Evolutionary conservation across 768 basidiomycete genomes (phyloP), one percentile per base, ranked within the genome.

Genomic region (Boletus patriciae): DNA sequence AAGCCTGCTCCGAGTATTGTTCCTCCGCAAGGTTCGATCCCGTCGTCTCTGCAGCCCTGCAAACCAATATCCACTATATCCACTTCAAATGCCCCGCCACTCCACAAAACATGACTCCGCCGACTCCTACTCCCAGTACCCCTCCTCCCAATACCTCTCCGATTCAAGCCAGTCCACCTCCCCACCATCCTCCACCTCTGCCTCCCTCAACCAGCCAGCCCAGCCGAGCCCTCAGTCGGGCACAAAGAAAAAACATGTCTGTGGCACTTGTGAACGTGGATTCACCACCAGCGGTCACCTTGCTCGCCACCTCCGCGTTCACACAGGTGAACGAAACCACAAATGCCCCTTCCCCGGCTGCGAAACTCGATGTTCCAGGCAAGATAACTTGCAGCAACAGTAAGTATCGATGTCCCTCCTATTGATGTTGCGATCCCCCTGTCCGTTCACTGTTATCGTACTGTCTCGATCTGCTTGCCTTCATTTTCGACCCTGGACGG

Each of bases 331-430:
- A 66, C 81, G 91, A 59, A 94, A 94, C 73, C 91, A 94, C 76
- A 90, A 86, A 57, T 96, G 93, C 67, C 93, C 94, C 34, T 95
- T 92, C 76, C 93, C 94, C n/a, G 93, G 92, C 23, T 96, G 93
- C 70, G 90, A 94, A 64, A 94, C 92, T 2, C 81, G 90, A 18
- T 95, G 94, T 62, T 92, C 90, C 12, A 78, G 93, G 34, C 92
- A 94, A 71, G 94, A 96, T 64, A 96, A 96, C 62, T 79, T 96
- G 18, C 84, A 72, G 27, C 70, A 72, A n/a, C 70, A 72, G 70
- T 72, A 16, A 57, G 70, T 59, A 12, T 53, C 29, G 5, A 23
- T 3, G 5, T 33, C 34, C 36, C 18, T 4, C 23, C 29, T 12
- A 31, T 50, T n/a, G 34, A 15, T 29, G 9, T 42, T 31, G 19